These are phyloP conservation scores for Komagataella mondaviorum DNA, from an alignment of 805 yeast species.

Conservation along the genomic window DNA sequence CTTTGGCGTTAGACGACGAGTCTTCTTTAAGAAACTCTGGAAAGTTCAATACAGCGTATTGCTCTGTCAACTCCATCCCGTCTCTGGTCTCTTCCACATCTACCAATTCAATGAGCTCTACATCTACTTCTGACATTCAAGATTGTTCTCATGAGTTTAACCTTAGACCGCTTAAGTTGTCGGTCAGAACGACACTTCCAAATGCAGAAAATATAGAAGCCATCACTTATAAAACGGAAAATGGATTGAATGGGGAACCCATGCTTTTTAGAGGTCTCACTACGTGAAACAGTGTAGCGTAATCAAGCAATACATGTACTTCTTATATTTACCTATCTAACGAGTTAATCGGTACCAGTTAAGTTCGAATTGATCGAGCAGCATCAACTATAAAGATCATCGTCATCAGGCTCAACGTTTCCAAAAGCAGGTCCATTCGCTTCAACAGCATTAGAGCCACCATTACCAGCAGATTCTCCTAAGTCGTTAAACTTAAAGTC, in stretches of 20 bases:
- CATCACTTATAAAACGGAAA: background rate
- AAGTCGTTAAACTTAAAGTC: constrained; percentile 71
- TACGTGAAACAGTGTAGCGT: background rate
- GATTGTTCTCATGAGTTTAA: background rate
- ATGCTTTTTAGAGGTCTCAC: background rate
- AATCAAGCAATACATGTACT: background rate
- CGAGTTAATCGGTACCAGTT: background rate
- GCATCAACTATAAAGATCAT: constrained; percentile 24
- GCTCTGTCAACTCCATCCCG: constrained; percentile 2
- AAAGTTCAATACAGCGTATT: background rate
- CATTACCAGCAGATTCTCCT: constrained; percentile 15
- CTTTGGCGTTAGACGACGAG: background rate
- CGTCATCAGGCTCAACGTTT: constrained; percentile 32
- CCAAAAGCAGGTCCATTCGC: constrained; percentile 31
- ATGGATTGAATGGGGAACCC: background rate
- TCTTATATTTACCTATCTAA: background rate
- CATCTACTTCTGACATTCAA: constrained; percentile 1
- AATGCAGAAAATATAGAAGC: background rate
- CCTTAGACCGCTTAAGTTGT: background rate
- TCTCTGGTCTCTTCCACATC: constrained; percentile 3
- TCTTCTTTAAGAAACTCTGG: background rate
- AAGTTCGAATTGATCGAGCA: background rate
- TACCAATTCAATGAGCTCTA: constrained; percentile 3
- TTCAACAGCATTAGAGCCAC: constrained; percentile 16
- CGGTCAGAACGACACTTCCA: background rate